A percentile compares a stretch with the other conserved stretches of the same genome.
phyloP scores from a whole-genome alignment of 2,329 filamentous ascomycete genomes.

The Endoconidiophora polonica region DNA sequence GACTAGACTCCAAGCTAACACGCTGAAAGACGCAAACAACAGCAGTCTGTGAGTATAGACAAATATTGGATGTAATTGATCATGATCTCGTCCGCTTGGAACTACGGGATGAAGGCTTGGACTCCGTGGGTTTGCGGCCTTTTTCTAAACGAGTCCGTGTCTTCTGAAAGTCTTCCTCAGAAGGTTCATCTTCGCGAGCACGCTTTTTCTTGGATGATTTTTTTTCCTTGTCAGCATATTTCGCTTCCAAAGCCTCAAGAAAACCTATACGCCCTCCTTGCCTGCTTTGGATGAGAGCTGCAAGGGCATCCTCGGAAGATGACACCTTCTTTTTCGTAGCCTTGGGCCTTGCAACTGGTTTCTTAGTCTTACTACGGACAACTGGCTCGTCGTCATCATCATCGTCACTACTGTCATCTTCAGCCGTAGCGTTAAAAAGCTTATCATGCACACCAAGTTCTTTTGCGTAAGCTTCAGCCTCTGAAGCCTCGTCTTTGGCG shows the following conservation, averaged over 20 bases:
- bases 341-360: constrained; percentile 14
- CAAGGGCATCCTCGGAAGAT: constrained; percentile 38
- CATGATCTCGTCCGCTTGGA: constrained; percentile 2
- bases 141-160: constrained; percentile 21
- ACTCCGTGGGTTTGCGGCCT: constrained; percentile 5
- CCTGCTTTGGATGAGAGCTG: constrained; percentile 57
- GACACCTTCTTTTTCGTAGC: constrained; percentile 22
- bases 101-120: not conserved
- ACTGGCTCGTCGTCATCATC: constrained; percentile 13
- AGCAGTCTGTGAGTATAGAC: not conserved
- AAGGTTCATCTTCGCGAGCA: constrained; percentile 44
- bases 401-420: constrained; percentile 15
- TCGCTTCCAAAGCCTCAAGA: constrained; percentile 58
- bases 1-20: too few relatives aligned
- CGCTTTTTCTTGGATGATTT: constrained; percentile 35
- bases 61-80: not conserved
- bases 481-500: constrained; percentile 49
- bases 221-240: constrained; percentile 42
- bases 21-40: too few relatives aligned
- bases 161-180: constrained; percentile 38
- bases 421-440: constrained; percentile 28
- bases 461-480: constrained; percentile 60
- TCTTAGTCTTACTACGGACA: not conserved
- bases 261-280: constrained; percentile 51
- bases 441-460: constrained; percentile 60